These are phyloP conservation scores for Dothideomycetes sp. DNA, from an alignment of 2,329 filamentous ascomycete species.

Conservation along the genomic window DNA sequence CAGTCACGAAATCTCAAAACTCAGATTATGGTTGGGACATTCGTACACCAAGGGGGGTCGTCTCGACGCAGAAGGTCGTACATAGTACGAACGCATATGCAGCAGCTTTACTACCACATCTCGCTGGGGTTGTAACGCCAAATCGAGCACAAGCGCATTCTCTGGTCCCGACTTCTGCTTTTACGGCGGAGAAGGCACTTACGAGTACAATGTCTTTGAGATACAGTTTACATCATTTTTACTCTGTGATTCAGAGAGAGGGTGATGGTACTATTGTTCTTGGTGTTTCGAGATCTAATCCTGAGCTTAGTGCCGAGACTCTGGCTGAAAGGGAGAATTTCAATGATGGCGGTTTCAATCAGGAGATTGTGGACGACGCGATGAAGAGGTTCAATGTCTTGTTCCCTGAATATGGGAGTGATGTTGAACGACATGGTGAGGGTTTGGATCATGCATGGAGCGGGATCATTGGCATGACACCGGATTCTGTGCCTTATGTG, in stretches of 20 bases:
- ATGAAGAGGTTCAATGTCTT: conserved; percentile 27
- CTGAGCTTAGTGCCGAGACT: conserved; percentile 21
- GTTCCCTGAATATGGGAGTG: conserved; percentile 24
- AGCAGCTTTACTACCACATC: conserved; percentile 30
- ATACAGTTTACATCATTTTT: conserved; percentile 40
- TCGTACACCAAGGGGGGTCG: conserved; percentile 27
- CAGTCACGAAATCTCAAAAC: conserved; percentile 16
- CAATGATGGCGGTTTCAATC: conserved; percentile 33
- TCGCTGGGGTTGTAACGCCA: conserved; percentile 31
- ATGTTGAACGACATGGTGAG: conserved; percentile 30
- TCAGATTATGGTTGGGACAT: conserved; percentile 25
- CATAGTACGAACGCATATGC: conserved; percentile 36
- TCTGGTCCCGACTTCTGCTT: conserved; percentile 31
- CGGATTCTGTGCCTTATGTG: conserved; percentile 38
- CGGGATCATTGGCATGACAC: conserved; percentile 40
- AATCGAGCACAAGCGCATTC: conserved; percentile 39
- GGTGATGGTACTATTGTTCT: conserved; percentile 37
- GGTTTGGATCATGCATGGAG: conserved; percentile 40
- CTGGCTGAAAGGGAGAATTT: conserved; percentile 24
- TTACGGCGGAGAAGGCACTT: conserved; percentile 29
- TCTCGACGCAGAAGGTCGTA: conserved; percentile 25
- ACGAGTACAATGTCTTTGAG: conserved; percentile 38
- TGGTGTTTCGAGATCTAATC: conserved; percentile 36
- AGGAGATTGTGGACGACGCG: conserved; percentile 33
- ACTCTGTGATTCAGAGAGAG: conserved; percentile 40